Evolutionary conservation across 176 grass and related monocot species (phyloP).

Genomic region (Urochloa ruziziensis): DNA sequence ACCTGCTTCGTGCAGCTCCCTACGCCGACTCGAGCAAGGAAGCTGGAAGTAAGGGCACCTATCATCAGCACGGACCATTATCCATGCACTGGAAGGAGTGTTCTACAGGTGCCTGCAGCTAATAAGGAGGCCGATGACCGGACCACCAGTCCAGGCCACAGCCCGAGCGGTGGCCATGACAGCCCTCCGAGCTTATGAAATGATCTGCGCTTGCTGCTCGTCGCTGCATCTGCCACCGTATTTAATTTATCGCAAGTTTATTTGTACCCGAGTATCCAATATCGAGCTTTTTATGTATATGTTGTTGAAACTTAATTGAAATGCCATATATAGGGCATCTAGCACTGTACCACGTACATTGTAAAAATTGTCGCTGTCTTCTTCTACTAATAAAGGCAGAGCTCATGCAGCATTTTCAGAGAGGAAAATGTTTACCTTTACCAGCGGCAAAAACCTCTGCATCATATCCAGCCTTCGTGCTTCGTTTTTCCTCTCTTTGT

Average conservation of each 20-base stretch:
- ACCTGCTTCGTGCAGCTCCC: constrained; percentile 44
- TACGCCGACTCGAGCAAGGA: constrained; percentile 29
- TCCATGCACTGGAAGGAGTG: not conserved
- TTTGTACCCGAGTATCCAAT: too few species aligned
- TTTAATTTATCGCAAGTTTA: not conserved
- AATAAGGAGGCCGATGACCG: not conserved
- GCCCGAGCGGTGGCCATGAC: constrained; percentile 47
- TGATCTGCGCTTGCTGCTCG: not conserved
- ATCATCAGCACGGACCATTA: not conserved
- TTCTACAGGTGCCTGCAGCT: not conserved
- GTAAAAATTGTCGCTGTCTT: not conserved
- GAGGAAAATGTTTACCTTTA: too few species aligned
- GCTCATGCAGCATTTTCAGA: not conserved
- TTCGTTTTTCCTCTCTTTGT: too few species aligned
- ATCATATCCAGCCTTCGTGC: too few species aligned
- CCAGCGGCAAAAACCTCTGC: not conserved
- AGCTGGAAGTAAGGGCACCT: constrained; percentile 3
- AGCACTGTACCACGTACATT: not conserved
- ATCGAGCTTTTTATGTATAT: not conserved
- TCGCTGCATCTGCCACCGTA: not conserved
- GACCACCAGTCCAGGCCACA: constrained; percentile 22
- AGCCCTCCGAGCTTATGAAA: constrained; percentile 19
- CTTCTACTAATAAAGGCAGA: not conserved
- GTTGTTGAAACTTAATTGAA: not conserved
- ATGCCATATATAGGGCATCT: not conserved